phyloP scores from a whole-genome alignment of 768 basidiomycete species.

The Cystobasidiopsis lactophilus region DNA sequence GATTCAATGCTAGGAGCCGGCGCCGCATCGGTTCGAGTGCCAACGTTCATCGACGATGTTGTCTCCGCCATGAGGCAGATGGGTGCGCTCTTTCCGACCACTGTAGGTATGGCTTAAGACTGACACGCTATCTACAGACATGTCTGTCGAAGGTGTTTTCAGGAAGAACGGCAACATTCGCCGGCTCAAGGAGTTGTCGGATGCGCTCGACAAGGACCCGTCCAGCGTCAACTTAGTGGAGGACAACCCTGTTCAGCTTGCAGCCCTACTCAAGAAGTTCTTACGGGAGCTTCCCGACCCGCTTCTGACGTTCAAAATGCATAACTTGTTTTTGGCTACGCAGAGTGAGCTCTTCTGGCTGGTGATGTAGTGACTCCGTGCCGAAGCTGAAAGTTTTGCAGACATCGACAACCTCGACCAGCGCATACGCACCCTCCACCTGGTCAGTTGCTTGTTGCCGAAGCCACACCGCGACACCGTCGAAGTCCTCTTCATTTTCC shows the following conservation, averaged over 20 bases:
- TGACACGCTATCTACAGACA: slow-evolving; percentile 38
- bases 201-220: slow-evolving; percentile 84
- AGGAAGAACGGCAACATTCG: slow-evolving; percentile 95
- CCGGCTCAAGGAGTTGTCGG: slow-evolving; percentile 68
- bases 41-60: slow-evolving; percentile 95
- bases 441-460: slow-evolving; percentile 65
- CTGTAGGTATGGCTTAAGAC: not conserved
- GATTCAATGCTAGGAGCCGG: slow-evolving; percentile 84
- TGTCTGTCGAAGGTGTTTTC: slow-evolving; percentile 98
- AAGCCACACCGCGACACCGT: slow-evolving; percentile 88
- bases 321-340: slow-evolving; percentile 64
- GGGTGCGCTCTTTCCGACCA: slow-evolving; percentile 40
- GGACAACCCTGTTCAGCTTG: slow-evolving; percentile 92
- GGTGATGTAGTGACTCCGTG: not conserved
- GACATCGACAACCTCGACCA: slow-evolving; percentile 53
- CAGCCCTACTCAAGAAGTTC: slow-evolving; percentile 91
- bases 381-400: slow-evolving; percentile 22
- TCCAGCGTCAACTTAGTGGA: slow-evolving; percentile 72
- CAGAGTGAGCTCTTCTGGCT: slow-evolving; percentile 41
- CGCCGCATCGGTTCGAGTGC: slow-evolving; percentile 59
- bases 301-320: slow-evolving; percentile 78
- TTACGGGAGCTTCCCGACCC: slow-evolving; percentile 90
- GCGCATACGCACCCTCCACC: slow-evolving; percentile 59
- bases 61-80: slow-evolving; percentile 97
- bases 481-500: slow-evolving; percentile 92